Evolutionary conservation across 257 asterid genomes (phyloP).

Genomic region (Eucommia ulmoides): DNA sequence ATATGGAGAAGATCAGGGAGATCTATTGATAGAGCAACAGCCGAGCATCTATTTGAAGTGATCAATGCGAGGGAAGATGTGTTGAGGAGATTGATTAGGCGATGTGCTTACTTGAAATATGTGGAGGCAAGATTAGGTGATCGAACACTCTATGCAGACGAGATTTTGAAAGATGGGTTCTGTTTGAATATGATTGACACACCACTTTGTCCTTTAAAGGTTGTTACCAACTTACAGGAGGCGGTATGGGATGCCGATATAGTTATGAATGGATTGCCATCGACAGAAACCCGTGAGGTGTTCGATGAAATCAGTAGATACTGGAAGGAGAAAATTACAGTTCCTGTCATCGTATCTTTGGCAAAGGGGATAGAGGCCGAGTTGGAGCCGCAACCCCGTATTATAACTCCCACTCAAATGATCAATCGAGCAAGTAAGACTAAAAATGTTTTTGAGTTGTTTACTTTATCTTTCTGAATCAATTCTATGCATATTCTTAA

Average conservation of each 20-base stretch:
- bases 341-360: neutral
- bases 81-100: conserved; percentile 3
- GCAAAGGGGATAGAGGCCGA: conserved; percentile 4
- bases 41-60: neutral
- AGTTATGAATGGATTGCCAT: conserved; percentile 1
- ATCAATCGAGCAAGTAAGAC: conserved; percentile 1
- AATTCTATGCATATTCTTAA: too few species aligned
- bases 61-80: conserved; percentile 2
- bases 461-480: too few species aligned
- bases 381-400: neutral
- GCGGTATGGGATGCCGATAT: conserved; percentile 2
- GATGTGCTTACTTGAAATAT: conserved; percentile 1
- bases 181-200: conserved; percentile 3
- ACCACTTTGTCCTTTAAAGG: conserved; percentile 1
- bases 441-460: too few species aligned
- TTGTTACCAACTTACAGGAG: conserved; percentile 3
- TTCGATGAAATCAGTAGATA: neutral
- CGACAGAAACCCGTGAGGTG: neutral
- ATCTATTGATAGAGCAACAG: neutral
- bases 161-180: conserved; percentile 1
- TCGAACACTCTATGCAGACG: neutral
- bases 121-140: conserved; percentile 1
- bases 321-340: neutral
- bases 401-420: conserved; percentile 3
- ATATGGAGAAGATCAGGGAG: conserved; percentile 3